Percentiles rank a stretch among this genome's conserved stretches.
phyloP scores from a whole-genome alignment of 192 early-diverging fungal species.

The Dissophora ornata region DNA sequence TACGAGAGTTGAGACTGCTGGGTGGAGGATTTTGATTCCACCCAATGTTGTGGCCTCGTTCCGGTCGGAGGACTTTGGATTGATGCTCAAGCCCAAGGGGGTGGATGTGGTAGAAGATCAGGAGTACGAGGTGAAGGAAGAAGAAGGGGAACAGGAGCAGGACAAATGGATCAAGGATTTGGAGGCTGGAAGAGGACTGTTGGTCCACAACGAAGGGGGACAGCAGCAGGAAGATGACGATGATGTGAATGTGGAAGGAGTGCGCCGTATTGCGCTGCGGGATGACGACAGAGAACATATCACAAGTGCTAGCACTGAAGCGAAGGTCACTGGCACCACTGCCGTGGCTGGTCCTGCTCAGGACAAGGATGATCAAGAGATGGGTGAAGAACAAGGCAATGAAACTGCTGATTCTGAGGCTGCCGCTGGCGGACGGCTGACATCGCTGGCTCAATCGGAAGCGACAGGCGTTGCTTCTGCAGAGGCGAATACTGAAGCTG shows the following conservation, averaged over 20 bases:
- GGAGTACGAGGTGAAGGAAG: neutral
- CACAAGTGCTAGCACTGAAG: no score
- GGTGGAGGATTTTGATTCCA: conserved; percentile 53
- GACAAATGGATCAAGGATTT: neutral
- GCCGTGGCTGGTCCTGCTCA: neutral
- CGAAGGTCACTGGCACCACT: no score
- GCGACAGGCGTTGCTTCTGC: no score
- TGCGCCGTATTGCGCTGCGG: conserved; percentile 20
- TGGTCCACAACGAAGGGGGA: no score
- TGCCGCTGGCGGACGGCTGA: no score
- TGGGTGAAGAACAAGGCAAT: neutral
- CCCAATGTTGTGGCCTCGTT: conserved; percentile 43
- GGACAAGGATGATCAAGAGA: neutral
- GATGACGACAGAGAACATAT: conserved; percentile 25
- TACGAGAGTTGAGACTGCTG: conserved; percentile 45
- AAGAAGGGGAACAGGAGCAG: conserved; percentile 1
- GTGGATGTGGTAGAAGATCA: conserved; percentile 4
- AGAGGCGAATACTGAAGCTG: neutral
- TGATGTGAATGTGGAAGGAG: conserved; percentile 30
- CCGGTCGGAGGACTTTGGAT: conserved; percentile 47
- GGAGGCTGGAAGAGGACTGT: no score
- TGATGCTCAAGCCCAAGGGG: conserved; percentile 48
- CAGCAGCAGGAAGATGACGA: conserved; percentile 10
- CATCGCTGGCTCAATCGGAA: no score
- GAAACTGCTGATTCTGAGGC: no score